Evolutionary conservation across 2,329 filamentous ascomycete species (phyloP), one percentile per base, ranked within the genome.

Genomic region (Hymenoscyphus salicellus): DNA sequence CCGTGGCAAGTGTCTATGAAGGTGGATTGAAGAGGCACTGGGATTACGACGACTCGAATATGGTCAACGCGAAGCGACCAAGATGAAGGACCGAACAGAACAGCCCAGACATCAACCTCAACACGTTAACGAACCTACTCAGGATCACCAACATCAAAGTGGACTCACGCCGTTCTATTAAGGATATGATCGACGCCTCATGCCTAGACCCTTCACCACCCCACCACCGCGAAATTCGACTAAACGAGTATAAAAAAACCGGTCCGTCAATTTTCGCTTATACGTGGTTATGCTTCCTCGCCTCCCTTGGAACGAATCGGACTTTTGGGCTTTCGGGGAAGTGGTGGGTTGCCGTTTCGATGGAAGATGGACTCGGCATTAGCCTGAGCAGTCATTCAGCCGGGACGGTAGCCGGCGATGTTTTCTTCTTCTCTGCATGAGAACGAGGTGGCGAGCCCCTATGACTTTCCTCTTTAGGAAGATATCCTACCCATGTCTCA

Each of bases 1-100:
- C 86, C 14, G 88, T 90, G 62, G 87, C 87, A 14, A 88, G 84
- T 69, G 87, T 89, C 5, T 89, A 89, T 74, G 86, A 89, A 71
- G 84, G 85, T 55, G 86, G 86, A 3, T 75, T 89, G 58, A 89
- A 89, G 76, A 79, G 86, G 58, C 75, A 79, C 56, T 89, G 86
- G 86, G 86, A 87, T 41, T 75, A 73, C 61, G 71, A 74, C 49
- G 73, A 74, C 30, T 67, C 62, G 14, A 70, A 65, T 33, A 70
- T 72, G 64, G 64, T 59, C n/a, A 63, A 65, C 61, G 55, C 68
- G 20, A 74, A 73, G 66, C 66, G 72, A 64, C 62, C 66, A 57
- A 65, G 72, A 67, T 74, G 66, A 73, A 63, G 33, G 46, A 52
- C 62, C 57, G 7, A 30, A 30, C 28, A 30, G 28, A 30, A 33